Percentiles rank a stretch among this genome's conserved stretches.
phyloP scores from a whole-genome alignment of 2,329 filamentous ascomycete genomes.

The Aspergillus intermedius region DNA sequence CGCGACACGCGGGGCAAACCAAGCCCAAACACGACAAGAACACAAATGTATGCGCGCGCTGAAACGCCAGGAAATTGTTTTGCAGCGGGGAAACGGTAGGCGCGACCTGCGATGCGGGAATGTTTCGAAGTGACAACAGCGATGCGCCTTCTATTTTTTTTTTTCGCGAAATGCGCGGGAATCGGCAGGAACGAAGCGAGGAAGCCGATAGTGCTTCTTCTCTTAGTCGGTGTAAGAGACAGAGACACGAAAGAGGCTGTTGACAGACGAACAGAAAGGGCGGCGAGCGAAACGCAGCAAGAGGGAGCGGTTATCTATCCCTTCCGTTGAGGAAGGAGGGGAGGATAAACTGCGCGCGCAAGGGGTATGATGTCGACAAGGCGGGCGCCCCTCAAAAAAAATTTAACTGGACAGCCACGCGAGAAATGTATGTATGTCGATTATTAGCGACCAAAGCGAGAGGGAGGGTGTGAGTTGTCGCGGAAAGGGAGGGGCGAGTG shows the following conservation, averaged over 20 bases:
- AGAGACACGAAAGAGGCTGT: background rate
- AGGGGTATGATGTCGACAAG: constrained; percentile 10
- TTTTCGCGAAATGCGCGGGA: constrained; percentile 18
- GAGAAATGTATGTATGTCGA: constrained; percentile 7
- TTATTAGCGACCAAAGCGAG: constrained; percentile 1
- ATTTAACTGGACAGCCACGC: constrained; percentile 15
- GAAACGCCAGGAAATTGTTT: background rate
- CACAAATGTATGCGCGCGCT: background rate
- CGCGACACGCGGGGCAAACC: background rate
- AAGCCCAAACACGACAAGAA: background rate
- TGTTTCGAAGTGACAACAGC: constrained; percentile 25
- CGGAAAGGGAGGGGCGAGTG: constrained; percentile 10
- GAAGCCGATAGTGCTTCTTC: constrained; percentile 9
- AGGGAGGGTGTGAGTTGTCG: constrained; percentile 9
- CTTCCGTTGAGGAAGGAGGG: background rate
- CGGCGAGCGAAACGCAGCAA: background rate
- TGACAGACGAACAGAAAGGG: background rate
- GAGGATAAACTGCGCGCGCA: constrained; percentile 12
- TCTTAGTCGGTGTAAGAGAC: background rate
- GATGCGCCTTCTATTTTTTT: constrained; percentile 15
- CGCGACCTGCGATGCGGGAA: constrained; percentile 10
- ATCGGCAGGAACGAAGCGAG: constrained; percentile 12
- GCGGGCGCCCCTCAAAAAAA: constrained; percentile 7
- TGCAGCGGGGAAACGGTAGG: background rate
- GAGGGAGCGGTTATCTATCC: background rate